A percentile compares a stretch with the other conserved stretches of the same genome.
Evolutionary conservation across 345 rosid genomes (phyloP).

Genomic region (Ricinus communis): DNA sequence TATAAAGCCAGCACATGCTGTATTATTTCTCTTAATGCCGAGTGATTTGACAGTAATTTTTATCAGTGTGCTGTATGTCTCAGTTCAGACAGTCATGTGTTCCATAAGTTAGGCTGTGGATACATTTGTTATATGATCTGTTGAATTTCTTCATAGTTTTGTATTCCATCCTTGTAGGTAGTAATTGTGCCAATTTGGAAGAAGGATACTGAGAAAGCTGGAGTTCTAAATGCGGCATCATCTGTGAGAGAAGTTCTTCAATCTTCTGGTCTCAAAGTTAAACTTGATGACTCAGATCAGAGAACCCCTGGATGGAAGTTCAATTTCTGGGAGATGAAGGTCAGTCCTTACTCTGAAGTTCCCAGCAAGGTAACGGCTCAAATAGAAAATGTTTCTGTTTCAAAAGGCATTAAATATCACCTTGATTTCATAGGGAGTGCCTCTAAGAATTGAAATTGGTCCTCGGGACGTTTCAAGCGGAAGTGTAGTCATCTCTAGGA

Average conservation of each 20-base stretch:
- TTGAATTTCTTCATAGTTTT: conserved; percentile 3
- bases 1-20: neutral
- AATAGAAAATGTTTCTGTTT: no score
- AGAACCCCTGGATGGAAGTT: conserved; percentile 91
- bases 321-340: conserved; percentile 99
- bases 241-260: conserved; percentile 62
- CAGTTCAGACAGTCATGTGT: neutral
- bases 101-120: neutral
- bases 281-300: conserved; percentile 85
- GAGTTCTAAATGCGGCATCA: conserved; percentile 68
- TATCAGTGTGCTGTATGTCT: neutral
- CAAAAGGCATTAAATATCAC: conserved; percentile 14
- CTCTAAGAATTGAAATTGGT: conserved; percentile 90
- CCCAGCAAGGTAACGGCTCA: no score
- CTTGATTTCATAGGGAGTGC: conserved; percentile 59
- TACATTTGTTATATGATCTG: neutral
- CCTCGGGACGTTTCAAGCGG: conserved; percentile 85
- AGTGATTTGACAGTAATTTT: neutral
- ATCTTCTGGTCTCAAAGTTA: conserved; percentile 67
- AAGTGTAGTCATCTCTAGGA: conserved; percentile 81
- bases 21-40: neutral
- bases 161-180: conserved; percentile 42
- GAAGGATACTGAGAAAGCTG: conserved; percentile 67
- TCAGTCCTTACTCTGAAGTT: conserved; percentile 22
- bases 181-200: conserved; percentile 91